Evolutionary conservation across 352 stramenopile species (phyloP), one percentile per base, ranked within the genome.

Genomic region (Phytopythium chamaehyphon): DNA sequence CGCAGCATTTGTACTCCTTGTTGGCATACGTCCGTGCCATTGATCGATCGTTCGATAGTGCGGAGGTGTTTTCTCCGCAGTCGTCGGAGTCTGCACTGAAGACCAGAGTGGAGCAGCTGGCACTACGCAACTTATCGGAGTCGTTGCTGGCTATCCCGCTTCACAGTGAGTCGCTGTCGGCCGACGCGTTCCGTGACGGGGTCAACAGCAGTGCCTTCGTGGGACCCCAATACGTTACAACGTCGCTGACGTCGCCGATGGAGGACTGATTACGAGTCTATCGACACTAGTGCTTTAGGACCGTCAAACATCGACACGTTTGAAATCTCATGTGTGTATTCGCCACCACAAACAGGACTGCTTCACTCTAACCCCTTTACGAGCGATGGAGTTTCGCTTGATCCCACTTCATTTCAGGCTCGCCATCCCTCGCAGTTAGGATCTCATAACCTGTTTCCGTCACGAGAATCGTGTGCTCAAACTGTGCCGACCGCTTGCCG

Each of bases 391-490:
- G 59, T 58, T 86, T 83, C 12, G 53, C 56, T 18, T 72, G 23
- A 40, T 90, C 77, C 86, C 86, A 96, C 45, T 72, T 54, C 82
- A 96, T 95, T n/a, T 71, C 64, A 2, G 78, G 76, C 55, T 95
- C 71, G 40, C 86, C 76, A 19, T 90, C 66, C 24, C 86, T 69
- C 22, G 78, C 85, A 8, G 96, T 99, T 9, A 99, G 72, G 53
- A 99, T 93, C 57, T 99, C 96, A 51, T 82, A 96, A 42, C 96
- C 96, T 36, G 73, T 89, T 24, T 98, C 90, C 0, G 96, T 99
- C 9, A 99, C 92, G 16, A 99, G 56, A 7, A 99, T 76, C 11
- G 93, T 98, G 67, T 98, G 96, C 62, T 98, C 96, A 57, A 95
- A 96, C 76, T 99, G 97, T 21, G 96, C 94, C 57, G 86, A 97